A percentile compares a stretch with the other conserved stretches of the same genome.
Evolutionary conservation across 768 basidiomycete species (phyloP).

Genomic region (Termitomyces sp.): DNA sequence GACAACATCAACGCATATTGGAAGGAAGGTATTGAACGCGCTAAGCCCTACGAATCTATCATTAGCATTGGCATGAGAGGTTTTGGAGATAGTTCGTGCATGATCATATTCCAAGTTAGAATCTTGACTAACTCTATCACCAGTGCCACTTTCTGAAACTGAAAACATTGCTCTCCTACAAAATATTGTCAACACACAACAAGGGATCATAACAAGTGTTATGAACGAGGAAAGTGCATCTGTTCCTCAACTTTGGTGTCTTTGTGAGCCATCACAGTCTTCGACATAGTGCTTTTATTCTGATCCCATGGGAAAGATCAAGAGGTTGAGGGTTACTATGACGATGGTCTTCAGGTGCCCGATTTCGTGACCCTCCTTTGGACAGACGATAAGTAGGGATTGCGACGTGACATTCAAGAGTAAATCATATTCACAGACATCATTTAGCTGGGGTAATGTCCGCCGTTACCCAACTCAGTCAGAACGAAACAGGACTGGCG

Average conservation of each 20-base stretch:
- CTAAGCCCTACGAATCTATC: conserved; percentile 53
- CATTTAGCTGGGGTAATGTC: conserved; percentile 58
- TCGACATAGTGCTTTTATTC: not conserved
- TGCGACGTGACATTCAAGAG: not conserved
- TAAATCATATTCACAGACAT: not conserved
- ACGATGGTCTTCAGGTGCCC: conserved; percentile 51
- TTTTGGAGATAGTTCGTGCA: conserved; percentile 39
- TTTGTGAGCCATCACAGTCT: conserved; percentile 33
- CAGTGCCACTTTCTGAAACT: conserved; percentile 47
- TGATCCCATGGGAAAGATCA: conserved; percentile 26
- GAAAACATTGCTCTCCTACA: conserved; percentile 48
- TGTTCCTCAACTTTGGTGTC: conserved; percentile 63
- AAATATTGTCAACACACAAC: conserved; percentile 53
- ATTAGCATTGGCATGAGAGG: conserved; percentile 71
- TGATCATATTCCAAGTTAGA: not conserved
- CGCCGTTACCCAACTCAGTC: conserved; percentile 48
- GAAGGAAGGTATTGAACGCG: conserved; percentile 52
- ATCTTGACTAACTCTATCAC: not conserved
- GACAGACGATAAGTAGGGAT: conserved; percentile 62
- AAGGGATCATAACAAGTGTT: conserved; percentile 45
- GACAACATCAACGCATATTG: conserved; percentile 55
- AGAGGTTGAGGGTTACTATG: conserved; percentile 65
- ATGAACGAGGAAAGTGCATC: conserved; percentile 36
- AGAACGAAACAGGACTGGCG: conserved; percentile 57
- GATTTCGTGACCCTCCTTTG: conserved; percentile 62